Percentiles rank a stretch among this genome's conserved stretches.
Evolutionary conservation across 1,139 yeast species (phyloP).

Genomic region (Diutina scorzettiae): DNA sequence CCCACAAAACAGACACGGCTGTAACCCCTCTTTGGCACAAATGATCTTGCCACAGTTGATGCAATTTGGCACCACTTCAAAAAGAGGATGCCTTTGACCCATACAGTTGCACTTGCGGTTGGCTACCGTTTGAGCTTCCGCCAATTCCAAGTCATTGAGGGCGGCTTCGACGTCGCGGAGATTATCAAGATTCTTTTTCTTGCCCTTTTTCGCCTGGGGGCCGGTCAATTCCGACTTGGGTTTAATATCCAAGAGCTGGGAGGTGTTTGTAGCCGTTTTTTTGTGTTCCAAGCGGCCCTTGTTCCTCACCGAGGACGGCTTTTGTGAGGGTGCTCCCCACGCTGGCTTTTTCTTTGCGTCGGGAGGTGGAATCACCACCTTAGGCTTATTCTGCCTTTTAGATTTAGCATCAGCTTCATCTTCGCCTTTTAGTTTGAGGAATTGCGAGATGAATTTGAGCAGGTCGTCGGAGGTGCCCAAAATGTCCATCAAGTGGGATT

Average conservation of each 20-base stretch:
- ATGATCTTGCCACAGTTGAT: constrained; percentile 88
- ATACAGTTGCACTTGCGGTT: constrained; percentile 57
- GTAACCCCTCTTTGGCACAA: constrained; percentile 80
- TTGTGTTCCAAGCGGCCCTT: constrained; percentile 14
- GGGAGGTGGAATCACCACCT: too few relatives aligned
- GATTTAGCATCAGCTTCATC: constrained; percentile 8
- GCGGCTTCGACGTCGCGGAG: constrained; percentile 14
- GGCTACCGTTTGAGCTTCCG: constrained; percentile 9
- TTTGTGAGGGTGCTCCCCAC: background rate
- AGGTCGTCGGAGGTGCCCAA: constrained; percentile 42
- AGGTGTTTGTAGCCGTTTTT: constrained; percentile 21
- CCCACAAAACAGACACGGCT: constrained; percentile 82
- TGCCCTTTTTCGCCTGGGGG: constrained; percentile 19
- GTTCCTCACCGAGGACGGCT: constrained; percentile 10
- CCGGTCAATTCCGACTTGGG: constrained; percentile 14
- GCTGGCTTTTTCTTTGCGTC: background rate
- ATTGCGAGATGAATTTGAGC: constrained; percentile 24
- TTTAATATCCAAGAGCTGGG: constrained; percentile 23
- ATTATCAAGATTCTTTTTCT: constrained; percentile 33
- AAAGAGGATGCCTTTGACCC: constrained; percentile 77
- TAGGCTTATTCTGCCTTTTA: background rate
- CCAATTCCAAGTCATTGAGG: constrained; percentile 25
- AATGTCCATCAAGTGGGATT: constrained; percentile 37
- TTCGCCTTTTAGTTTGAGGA: constrained; percentile 15
- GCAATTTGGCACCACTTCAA: constrained; percentile 88